These are phyloP conservation scores for Starmerella powellii DNA, from an alignment of 805 yeast genomes.

Conservation along the genomic window DNA sequence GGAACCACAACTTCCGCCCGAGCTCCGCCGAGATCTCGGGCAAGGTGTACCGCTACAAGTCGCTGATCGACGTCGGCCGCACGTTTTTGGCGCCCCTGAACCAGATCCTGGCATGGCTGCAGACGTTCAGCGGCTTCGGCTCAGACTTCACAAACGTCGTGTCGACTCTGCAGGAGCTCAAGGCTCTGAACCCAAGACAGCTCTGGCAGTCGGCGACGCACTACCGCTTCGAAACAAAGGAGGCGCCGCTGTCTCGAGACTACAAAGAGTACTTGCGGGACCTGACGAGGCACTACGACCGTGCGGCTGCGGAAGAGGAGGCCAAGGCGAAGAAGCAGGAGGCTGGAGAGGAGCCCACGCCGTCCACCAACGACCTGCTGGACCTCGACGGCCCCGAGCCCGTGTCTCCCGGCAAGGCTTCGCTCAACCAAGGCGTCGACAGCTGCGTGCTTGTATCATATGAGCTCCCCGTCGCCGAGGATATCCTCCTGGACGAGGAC, in stretches of 20 bases:
- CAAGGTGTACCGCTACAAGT: constrained; percentile 35
- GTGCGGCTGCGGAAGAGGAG: background rate
- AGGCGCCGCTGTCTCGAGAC: constrained; percentile 49
- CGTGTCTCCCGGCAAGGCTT: background rate
- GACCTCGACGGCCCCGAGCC: background rate
- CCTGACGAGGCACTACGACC: constrained; percentile 26
- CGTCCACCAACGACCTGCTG: background rate
- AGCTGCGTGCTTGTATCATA: constrained; percentile 8
- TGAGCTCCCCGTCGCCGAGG: constrained; percentile 18
- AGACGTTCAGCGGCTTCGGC: constrained; percentile 61
- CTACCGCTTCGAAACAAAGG: constrained; percentile 78
- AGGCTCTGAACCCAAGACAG: constrained; percentile 58
- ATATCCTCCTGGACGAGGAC: constrained; percentile 28
- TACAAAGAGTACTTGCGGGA: constrained; percentile 36
- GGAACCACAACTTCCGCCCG: constrained; percentile 49
- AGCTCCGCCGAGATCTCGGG: constrained; percentile 22
- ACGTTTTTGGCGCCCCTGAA: constrained; percentile 58
- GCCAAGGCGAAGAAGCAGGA: background rate
- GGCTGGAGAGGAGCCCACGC: no score
- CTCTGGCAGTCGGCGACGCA: constrained; percentile 56
- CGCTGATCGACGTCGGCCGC: constrained; percentile 53
- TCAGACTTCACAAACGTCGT: constrained; percentile 35
- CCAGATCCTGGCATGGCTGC: constrained; percentile 81
- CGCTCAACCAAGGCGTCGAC: background rate
- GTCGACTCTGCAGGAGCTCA: constrained; percentile 42